Evolutionary conservation across 768 basidiomycete species (phyloP).

Genomic region (Mrakia blollopis): DNA sequence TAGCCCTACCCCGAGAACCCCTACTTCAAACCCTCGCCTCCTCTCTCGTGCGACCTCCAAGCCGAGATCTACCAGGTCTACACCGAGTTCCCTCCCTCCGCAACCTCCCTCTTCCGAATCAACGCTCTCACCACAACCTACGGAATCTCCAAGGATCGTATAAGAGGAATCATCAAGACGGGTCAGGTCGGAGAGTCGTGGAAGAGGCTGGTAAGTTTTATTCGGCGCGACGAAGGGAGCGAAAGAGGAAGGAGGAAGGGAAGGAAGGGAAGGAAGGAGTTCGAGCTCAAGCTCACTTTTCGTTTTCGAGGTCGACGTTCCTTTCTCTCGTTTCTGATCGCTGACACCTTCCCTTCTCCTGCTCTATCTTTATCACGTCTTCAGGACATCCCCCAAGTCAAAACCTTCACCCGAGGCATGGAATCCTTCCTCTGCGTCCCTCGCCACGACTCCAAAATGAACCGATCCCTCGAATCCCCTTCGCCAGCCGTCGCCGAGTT

Average conservation of each 20-base stretch:
- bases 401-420: slow-evolving; percentile 29
- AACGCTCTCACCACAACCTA: slow-evolving; percentile 22
- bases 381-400: slow-evolving; percentile 10
- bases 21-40: slow-evolving; percentile 28
- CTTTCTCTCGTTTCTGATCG: background rate
- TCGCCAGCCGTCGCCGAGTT: slow-evolving; percentile 18
- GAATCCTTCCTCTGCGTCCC: slow-evolving; percentile 29
- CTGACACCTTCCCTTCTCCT: too few relatives aligned
- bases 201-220: slow-evolving; percentile 30
- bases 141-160: slow-evolving; percentile 30
- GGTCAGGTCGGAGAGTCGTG: slow-evolving; percentile 30
- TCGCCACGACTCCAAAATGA: background rate
- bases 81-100: slow-evolving; percentile 16
- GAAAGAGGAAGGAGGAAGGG: background rate
- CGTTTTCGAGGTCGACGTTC: background rate
- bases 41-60: slow-evolving; percentile 29
- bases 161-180: slow-evolving; percentile 30
- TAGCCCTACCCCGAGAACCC: slow-evolving; percentile 31
- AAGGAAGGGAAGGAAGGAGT: background rate
- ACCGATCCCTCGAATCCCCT: background rate
- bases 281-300: background rate
- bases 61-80: slow-evolving; percentile 30
- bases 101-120: slow-evolving; percentile 7
- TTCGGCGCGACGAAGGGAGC: too few relatives aligned
- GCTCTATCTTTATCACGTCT: too few relatives aligned